Base-by-base conservation (phyloP, 139 green algal genomes). In the Picochlorum sp. region DNA sequence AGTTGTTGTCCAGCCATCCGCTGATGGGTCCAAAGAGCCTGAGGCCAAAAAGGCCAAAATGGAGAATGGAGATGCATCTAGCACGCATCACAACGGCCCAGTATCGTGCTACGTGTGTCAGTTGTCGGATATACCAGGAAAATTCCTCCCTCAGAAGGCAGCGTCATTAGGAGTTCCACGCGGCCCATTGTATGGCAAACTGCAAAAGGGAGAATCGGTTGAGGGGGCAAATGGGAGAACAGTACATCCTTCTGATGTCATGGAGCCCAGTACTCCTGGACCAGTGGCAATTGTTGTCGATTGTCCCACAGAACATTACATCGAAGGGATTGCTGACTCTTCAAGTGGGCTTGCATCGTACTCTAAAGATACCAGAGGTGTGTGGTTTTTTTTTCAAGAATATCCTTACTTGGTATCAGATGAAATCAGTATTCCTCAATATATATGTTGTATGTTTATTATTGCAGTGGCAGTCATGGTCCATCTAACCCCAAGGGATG, bases 241-340 rank as follows among this genome's bases (percentile, higher is more conserved):
- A 8, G 68, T 94, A 11, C 44, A 45, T 1, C 83, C 86, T 0
- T 23, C 32, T 16, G 69, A 92, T 10, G 91, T 97, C n/a, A 85
- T 92, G 80, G 83, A 87, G 41, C 71, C 85, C 0, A 38, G 65
- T 9, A 71, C 56, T 2, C 79, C 85, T 8, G 91, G 92, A 1
- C 83, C 92, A 1, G 46, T 83, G 4, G 68, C 90, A n/a, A 21
- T 97, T 6, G 66, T 98, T 11, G 24, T 94, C 13, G 92, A 98
- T 75, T 91, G 82, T 64, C 92, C 92, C 18, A 72, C 37, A 30
- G 8, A 20, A 0, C 67, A 28, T 6, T 76, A 82, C 68, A 37
- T 89, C 23, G 61, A 56, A 1, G 71, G 72, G 11, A 50, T 89
- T 16, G 28, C 37, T 15, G 21, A 46, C 28, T 16, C 67, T 1